A percentile compares a stretch with the other conserved stretches of the same genome.
Evolutionary conservation across 345 rosid genomes (phyloP).

Genomic region (Hibiscus mutabilis): DNA sequence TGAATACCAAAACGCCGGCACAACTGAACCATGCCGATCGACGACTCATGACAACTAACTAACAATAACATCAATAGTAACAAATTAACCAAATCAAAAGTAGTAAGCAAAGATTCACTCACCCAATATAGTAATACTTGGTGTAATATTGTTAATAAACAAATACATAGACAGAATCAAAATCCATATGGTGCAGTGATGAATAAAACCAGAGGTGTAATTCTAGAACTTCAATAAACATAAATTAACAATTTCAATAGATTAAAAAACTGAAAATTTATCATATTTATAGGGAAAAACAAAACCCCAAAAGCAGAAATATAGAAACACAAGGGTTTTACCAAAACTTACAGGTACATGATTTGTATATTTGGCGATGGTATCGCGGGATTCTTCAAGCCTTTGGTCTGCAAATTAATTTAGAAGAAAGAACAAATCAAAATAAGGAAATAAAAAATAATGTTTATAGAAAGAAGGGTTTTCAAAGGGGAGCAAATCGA

Average conservation of each 20-base stretch:
- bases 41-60: no score
- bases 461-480: not conserved
- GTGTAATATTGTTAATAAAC: no score
- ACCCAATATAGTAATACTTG: no score
- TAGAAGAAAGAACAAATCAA: not conserved
- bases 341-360: conserved; percentile 52
- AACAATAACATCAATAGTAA: no score
- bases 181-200: no score
- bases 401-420: conserved; percentile 41
- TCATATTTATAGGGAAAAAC: not conserved
- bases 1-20: no score
- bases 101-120: no score
- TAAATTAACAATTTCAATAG: not conserved
- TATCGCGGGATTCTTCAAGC: conserved; percentile 46
- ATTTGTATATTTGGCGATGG: conserved; percentile 44
- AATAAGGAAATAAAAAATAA: not conserved
- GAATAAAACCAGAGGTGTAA: not conserved
- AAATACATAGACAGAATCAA: no score
- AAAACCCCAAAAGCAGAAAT: not conserved
- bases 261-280: not conserved
- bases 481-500: conserved; percentile 29
- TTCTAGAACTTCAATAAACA: not conserved
- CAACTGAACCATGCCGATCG: no score
- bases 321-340: not conserved
- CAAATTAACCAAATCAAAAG: no score